Evolutionary conservation across 257 asterid genomes (phyloP), one percentile per base, ranked within the genome.

Genomic region (Primulina tabacum): DNA sequence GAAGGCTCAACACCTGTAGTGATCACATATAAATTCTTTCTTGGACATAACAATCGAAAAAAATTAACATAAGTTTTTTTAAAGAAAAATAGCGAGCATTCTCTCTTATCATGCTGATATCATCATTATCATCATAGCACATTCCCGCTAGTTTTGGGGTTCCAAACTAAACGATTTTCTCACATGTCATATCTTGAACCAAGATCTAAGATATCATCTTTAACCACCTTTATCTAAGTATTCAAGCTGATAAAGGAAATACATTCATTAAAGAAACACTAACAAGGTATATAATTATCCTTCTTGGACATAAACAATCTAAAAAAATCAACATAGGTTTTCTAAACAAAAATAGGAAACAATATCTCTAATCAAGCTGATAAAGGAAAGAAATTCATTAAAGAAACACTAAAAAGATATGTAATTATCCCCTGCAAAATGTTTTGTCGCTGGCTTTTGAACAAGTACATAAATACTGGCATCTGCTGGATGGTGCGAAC

Each of bases 1-100:
- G 83, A 81, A 93, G 89, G 73, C 76, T 85, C 75, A 89, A 77
- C 53, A 90, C 97, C 99, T 93, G 81, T 62, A 67, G 64, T 24
- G 29, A 65, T 61, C 69, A 76, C 28, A 26, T 1, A 37, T 63
- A 69, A 65, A 53, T 30, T 64, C 5, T 60, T 67, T 26, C 56
- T 29, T 53, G 30, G 11, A 30, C 34, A 64, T 64, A 34, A 59
- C 16, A 70, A 62, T 69, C 67, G 8, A 26, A 50, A 32, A 71
- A 14, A 58, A 62, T 8, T 16, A 28, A 24, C 52, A 62, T 35
- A 24, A 29, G 34, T 71, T 29, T 21, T 34, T 55, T 29, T 16
- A 61, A 63, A 2, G 14, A 62, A 53, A 71, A 28, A 28, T 34
- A 17, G 47, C 38, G 16, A 21, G 28, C 62, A 59, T 56, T 66